A percentile compares a stretch with the other conserved stretches of the same genome.
Evolutionary conservation across 73 alveolate species (phyloP).

Genomic region (Paramecium tetraurelia): DNA sequence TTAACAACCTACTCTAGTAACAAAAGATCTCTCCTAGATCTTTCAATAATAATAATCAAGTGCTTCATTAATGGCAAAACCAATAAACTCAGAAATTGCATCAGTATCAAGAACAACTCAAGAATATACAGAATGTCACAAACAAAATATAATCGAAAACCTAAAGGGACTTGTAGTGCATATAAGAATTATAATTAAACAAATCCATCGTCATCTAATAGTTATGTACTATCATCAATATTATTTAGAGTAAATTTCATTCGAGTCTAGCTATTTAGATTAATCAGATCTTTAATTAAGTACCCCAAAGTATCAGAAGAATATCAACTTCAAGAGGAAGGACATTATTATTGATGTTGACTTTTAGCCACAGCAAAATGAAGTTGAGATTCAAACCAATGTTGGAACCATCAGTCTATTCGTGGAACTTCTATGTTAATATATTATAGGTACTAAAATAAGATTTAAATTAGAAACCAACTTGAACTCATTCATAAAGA

Average conservation of each 20-base stretch:
- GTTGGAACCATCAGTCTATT: not conserved
- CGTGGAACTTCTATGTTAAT: not conserved
- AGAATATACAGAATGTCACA: not conserved
- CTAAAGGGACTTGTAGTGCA: not conserved
- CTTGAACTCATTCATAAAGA: not conserved
- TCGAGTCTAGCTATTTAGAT: not conserved
- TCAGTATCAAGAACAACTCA: not conserved
- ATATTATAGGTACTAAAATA: not conserved
- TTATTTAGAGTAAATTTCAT: not conserved
- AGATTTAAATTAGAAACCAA: not conserved
- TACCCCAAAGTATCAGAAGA: not conserved
- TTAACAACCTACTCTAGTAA: not conserved
- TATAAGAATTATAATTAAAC: not conserved
- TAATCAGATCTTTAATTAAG: not conserved
- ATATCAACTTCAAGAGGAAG: not conserved
- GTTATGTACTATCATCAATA: not conserved
- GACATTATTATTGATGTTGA: not conserved
- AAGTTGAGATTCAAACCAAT: slow-evolving; percentile 3
- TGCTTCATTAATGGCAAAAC: not conserved
- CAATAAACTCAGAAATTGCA: not conserved
- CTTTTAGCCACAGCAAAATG: not conserved
- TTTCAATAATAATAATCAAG: not conserved
- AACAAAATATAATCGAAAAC: not conserved
- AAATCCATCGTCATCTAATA: not conserved
- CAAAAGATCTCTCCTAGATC: slow-evolving; percentile 15